A percentile compares a stretch with the other conserved stretches of the same genome.
Conservation (phyloP, 2,329 filamentous ascomycete genomes). For the Hymenoscyphus repandus region DNA sequence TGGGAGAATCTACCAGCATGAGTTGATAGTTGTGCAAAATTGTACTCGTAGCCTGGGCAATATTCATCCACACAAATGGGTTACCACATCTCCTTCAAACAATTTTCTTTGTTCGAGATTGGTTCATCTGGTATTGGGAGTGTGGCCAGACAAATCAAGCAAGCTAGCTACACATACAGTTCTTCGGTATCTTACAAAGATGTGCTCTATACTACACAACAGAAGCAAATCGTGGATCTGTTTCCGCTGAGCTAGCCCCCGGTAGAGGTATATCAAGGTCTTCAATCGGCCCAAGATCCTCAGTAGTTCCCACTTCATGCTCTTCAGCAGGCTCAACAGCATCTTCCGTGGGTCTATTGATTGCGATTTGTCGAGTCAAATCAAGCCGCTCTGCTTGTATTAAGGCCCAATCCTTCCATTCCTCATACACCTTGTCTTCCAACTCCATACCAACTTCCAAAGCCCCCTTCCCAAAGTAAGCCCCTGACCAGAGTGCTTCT, state of each 20-base stretch:
- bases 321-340: conserved; percentile 10
- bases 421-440: conserved; percentile 74
- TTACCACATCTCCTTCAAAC: too few species aligned
- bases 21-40: too few species aligned
- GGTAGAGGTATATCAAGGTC: not conserved
- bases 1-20: too few species aligned
- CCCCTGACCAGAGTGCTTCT: conserved; percentile 79
- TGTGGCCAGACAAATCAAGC: not conserved
- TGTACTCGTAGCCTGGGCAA: too few species aligned
- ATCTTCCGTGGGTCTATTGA: conserved; percentile 37
- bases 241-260: not conserved
- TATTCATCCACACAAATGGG: too few species aligned
- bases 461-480: conserved; percentile 76
- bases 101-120: too few species aligned
- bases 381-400: conserved; percentile 41
- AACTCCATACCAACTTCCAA: conserved; percentile 75
- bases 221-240: too few species aligned
- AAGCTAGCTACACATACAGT: not conserved
- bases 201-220: not conserved
- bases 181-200: not conserved
- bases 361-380: conserved; percentile 36
- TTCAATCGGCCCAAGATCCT: not conserved
- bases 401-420: conserved; percentile 77
- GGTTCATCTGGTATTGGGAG: too few species aligned
- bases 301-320: not conserved